Conservation (phyloP, 805 yeast genomes). For the Priceomyces castillae region DNA sequence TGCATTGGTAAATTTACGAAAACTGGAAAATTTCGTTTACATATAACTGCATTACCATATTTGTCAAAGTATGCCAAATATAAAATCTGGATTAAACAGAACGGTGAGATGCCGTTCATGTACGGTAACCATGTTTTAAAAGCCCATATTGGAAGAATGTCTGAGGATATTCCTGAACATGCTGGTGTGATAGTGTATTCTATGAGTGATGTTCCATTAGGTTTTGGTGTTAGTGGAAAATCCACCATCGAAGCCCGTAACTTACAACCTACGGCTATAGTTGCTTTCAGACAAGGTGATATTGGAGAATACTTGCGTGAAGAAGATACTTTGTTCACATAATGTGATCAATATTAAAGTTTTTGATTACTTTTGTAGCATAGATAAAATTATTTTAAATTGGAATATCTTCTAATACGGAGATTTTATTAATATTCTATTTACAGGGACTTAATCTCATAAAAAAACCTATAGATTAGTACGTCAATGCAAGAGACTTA, state of each 20-base stretch:
- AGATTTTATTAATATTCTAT: slow-evolving; percentile 1
- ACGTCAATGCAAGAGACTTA: slow-evolving; percentile 28
- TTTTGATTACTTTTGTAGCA: not conserved
- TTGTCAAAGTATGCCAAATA: slow-evolving; percentile 86
- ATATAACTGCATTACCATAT: slow-evolving; percentile 84
- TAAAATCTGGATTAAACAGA: slow-evolving; percentile 93
- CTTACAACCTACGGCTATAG: slow-evolving; percentile 90
- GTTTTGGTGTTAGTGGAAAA: slow-evolving; percentile 93
- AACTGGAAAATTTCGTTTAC: slow-evolving; percentile 93
- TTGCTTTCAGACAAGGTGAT: slow-evolving; percentile 95
- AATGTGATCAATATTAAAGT: slow-evolving; percentile 14
- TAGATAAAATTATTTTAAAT: not conserved
- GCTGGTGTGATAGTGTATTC: slow-evolving; percentile 91
- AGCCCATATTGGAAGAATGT: slow-evolving; percentile 95
- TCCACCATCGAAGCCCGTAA: slow-evolving; percentile 84
- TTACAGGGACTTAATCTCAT: not conserved
- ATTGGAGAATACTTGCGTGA: slow-evolving; percentile 97
- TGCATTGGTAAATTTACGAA: slow-evolving; percentile 97
- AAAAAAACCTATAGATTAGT: slow-evolving; percentile 10
- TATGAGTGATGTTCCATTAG: slow-evolving; percentile 90
- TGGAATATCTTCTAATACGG: not conserved
- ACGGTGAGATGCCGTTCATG: slow-evolving; percentile 97
- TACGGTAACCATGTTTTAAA: slow-evolving; percentile 95
- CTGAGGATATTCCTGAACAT: slow-evolving; percentile 97
- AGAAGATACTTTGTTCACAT: slow-evolving; percentile 92